Conservation (phyloP, 2,329 filamentous ascomycete genomes). For the Xylariaceae sp. region DNA sequence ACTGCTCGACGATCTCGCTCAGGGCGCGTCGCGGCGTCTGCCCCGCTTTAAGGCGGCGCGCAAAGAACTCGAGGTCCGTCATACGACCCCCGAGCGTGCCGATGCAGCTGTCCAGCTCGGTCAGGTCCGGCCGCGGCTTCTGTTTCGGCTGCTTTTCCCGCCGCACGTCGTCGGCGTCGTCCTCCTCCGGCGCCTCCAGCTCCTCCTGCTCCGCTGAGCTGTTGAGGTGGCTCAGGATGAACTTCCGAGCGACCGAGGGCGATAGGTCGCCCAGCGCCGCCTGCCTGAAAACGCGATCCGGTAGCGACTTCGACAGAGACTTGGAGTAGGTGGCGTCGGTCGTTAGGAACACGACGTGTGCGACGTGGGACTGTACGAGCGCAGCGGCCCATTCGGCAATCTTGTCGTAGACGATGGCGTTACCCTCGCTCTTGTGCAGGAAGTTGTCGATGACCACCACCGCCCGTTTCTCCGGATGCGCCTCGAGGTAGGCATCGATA, state of each 20-base stretch:
- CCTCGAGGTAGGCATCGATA: constrained; percentile 83
- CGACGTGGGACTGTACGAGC: constrained; percentile 78
- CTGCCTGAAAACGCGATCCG: constrained; percentile 83
- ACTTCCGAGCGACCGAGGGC: constrained; percentile 78
- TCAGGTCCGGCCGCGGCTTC: constrained; percentile 37
- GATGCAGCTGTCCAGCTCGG: constrained; percentile 75
- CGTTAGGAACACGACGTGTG: constrained; percentile 91
- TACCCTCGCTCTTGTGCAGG: constrained; percentile 66
- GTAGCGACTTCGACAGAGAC: constrained; percentile 75
- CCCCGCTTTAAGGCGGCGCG: constrained; percentile 80
- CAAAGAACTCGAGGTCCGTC: constrained; percentile 91
- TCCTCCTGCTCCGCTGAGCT: constrained; percentile 29
- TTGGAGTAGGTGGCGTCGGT: constrained; percentile 86
- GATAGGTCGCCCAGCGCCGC: constrained; percentile 81
- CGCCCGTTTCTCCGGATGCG: constrained; percentile 74
- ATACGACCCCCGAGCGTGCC: constrained; percentile 77
- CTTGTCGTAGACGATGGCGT: constrained; percentile 64
- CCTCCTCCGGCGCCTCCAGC: constrained; percentile 23
- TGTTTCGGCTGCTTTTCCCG: constrained; percentile 20
- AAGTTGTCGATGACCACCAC: constrained; percentile 92
- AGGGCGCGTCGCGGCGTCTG: constrained; percentile 77
- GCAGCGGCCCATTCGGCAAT: constrained; percentile 84
- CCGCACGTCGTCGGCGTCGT: constrained; percentile 15
- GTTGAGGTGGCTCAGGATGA: constrained; percentile 76
- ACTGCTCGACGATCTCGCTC: constrained; percentile 80